A percentile compares a stretch with the other conserved stretches of the same genome.
Conservation (phyloP, 495 filamentous ascomycete genomes). For the Extremus antarcticus region DNA sequence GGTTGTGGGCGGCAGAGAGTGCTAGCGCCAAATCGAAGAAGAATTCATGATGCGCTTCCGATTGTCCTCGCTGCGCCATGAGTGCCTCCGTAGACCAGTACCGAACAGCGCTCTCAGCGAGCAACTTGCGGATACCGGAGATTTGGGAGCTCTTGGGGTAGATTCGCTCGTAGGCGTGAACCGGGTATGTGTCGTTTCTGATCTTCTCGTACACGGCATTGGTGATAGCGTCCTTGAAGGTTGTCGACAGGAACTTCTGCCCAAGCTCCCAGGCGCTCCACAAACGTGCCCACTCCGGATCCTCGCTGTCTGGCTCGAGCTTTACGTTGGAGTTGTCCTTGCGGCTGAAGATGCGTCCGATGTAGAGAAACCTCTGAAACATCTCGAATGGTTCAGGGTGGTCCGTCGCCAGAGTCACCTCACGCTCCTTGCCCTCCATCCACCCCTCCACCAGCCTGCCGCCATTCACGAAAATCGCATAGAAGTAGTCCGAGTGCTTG, state of each 20-base stretch:
- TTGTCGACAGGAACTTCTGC: not conserved
- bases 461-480: too few species aligned
- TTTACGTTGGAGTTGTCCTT: too few species aligned
- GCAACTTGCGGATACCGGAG: not conserved
- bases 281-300: not conserved
- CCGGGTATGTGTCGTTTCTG: not conserved
- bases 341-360: too few species aligned
- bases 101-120: not conserved
- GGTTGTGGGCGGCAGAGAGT: too few species aligned
- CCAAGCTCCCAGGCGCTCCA: not conserved
- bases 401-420: too few species aligned
- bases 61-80: not conserved
- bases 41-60: not conserved
- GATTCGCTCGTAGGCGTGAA: not conserved
- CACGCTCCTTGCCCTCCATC: too few species aligned
- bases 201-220: not conserved
- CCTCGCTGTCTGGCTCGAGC: too few species aligned
- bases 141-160: not conserved
- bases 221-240: not conserved
- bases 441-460: too few species aligned
- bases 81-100: not conserved
- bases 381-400: too few species aligned
- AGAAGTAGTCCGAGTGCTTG: too few species aligned
- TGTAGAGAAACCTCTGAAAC: too few species aligned
- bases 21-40: not conserved